Evolutionary conservation across 768 basidiomycete species (phyloP).

Genomic region (Mycena rosella): DNA sequence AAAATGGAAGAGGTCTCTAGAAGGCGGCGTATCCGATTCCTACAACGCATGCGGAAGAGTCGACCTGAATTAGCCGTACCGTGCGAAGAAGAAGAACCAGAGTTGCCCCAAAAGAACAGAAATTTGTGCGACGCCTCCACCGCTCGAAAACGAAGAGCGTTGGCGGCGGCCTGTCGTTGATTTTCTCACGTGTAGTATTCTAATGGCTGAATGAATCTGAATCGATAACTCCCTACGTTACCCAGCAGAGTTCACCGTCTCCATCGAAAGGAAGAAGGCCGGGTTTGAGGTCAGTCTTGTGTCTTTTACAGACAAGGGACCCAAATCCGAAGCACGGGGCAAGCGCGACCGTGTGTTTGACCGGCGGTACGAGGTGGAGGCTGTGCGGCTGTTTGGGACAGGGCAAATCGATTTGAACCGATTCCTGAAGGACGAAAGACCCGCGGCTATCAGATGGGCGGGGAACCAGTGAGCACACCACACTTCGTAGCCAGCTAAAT

Average conservation of each 20-base stretch:
- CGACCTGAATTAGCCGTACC: neutral
- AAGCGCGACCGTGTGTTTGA: constrained; percentile 46
- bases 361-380: constrained; percentile 64
- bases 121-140: constrained; percentile 8
- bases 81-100: neutral
- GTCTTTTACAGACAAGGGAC: constrained; percentile 44
- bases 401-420: constrained; percentile 72
- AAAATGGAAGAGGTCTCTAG: neutral
- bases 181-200: constrained; percentile 13
- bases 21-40: neutral
- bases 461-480: constrained; percentile 66
- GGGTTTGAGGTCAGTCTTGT: constrained; percentile 84
- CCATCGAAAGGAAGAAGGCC: constrained; percentile 68
- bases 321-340: constrained; percentile 36
- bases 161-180: constrained; percentile 20
- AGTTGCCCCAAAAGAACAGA: neutral
- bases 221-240: too few relatives aligned
- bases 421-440: constrained; percentile 77
- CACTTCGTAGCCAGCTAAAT: constrained; percentile 2
- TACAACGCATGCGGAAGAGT: neutral
- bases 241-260: constrained; percentile 72
- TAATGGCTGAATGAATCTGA: neutral
- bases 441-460: constrained; percentile 76
- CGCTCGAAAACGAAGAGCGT: constrained; percentile 21
- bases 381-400: constrained; percentile 66